A percentile compares a stretch with the other conserved stretches of the same genome.
These are phyloP conservation scores for Barbarea vulgaris DNA, from an alignment of 345 rosid species.

Conservation along the genomic window DNA sequence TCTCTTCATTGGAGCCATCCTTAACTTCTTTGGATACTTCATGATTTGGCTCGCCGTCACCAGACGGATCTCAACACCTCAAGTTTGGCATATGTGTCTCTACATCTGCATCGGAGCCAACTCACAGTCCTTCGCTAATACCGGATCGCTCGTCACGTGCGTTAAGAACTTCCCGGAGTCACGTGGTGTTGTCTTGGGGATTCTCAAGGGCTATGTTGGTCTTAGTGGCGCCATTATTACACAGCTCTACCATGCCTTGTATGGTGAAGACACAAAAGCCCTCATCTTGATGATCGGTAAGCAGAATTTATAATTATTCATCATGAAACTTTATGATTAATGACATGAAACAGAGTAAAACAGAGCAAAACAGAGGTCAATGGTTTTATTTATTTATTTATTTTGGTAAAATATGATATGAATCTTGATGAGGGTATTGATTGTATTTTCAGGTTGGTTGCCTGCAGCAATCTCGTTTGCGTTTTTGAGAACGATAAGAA, in stretches of 20 bases:
- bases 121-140: slow-evolving; percentile 60
- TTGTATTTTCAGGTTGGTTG: slow-evolving; percentile 46
- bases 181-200: slow-evolving; percentile 55
- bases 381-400: neutral
- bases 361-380: slow-evolving; percentile 12
- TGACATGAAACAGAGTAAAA: slow-evolving; percentile 19
- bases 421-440: slow-evolving; percentile 12
- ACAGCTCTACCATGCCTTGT: slow-evolving; percentile 52
- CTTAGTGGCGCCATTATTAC: slow-evolving; percentile 60
- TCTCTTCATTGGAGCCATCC: slow-evolving; percentile 47
- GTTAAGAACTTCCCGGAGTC: slow-evolving; percentile 66
- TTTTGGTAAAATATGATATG: neutral
- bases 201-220: slow-evolving; percentile 59
- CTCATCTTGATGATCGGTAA: slow-evolving; percentile 52
- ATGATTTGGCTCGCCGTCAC: slow-evolving; percentile 59
- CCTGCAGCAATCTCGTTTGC: slow-evolving; percentile 49
- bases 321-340: neutral
- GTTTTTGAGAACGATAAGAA: slow-evolving; percentile 48
- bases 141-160: slow-evolving; percentile 54
- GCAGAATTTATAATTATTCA: neutral
- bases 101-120: slow-evolving; percentile 58
- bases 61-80: slow-evolving; percentile 42
- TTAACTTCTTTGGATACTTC: slow-evolving; percentile 56
- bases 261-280: slow-evolving; percentile 46
- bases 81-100: slow-evolving; percentile 59